Conservation (phyloP, 2,329 filamentous ascomycete species). For the Verruconis gallopava region DNA sequence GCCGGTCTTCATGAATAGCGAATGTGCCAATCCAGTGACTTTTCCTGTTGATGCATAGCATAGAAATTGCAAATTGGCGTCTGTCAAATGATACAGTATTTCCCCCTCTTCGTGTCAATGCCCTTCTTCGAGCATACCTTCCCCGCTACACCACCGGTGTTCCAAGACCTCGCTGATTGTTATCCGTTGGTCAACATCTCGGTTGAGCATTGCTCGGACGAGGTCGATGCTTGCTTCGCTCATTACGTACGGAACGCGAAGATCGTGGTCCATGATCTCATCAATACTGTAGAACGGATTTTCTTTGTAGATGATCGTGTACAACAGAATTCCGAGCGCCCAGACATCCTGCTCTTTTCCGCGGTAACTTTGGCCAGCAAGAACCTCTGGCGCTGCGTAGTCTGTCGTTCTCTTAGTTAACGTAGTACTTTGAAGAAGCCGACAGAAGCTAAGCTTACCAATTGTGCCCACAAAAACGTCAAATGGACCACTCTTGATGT, state of each 20-base stretch:
- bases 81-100: no score
- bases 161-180: conserved; percentile 80
- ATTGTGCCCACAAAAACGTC: conserved; percentile 98
- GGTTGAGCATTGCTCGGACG: conserved; percentile 81
- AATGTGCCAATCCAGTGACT: no score
- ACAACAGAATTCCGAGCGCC: conserved; percentile 91
- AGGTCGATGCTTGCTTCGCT: conserved; percentile 89
- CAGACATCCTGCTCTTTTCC: conserved; percentile 98
- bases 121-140: background rate
- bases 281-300: conserved; percentile 99
- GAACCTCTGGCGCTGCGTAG: conserved; percentile 95
- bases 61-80: no score
- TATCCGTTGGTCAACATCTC: conserved; percentile 69
- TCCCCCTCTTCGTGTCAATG: no score
- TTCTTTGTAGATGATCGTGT: conserved; percentile 99
- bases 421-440: background rate
- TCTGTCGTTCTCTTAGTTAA: conserved; percentile 41
- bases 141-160: conserved; percentile 62
- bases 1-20: no score
- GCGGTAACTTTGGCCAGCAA: conserved; percentile 80
- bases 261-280: conserved; percentile 95
- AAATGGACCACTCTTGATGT: conserved; percentile 96
- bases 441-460: conserved; percentile 43
- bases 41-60: no score
- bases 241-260: conserved; percentile 78